Evolutionary conservation across 2,329 filamentous ascomycete species (phyloP), one percentile per base, ranked within the genome.

Genomic region (Rugonectria rugulosa): DNA sequence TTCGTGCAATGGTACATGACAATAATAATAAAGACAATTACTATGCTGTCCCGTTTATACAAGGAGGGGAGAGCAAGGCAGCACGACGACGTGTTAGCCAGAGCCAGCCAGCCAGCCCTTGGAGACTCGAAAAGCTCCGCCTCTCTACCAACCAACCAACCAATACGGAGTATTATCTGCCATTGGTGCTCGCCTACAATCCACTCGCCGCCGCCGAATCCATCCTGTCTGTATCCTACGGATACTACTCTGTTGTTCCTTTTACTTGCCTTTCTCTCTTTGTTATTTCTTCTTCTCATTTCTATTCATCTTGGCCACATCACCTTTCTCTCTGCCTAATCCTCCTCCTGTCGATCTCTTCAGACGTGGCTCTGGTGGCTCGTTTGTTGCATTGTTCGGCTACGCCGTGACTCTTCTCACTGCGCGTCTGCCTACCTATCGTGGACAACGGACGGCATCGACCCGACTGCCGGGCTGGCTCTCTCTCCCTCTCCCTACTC

Each of bases 61-160:
- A 7, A 29, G 26, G n/a, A n/a, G n/a, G n/a, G n/a, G n/a, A n/a
- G n/a, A n/a, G n/a, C n/a, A n/a, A n/a, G n/a, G n/a, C n/a, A 47
- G 23, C 44, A 47, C 43, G 20, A 34, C 31, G n/a, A n/a, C n/a
- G n/a, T n/a, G n/a, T n/a, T n/a, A n/a, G 20, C 29, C 44, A 48
- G 32, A 17, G 45, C 40, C 32, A 38, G 29, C 7, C 34, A 40
- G 34, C 36, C 45, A 31, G 37, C 37, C 45, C n/a, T n/a, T n/a
- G n/a, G n/a, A n/a, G n/a, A n/a, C n/a, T n/a, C n/a, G n/a, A n/a
- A n/a, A n/a, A n/a, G n/a, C n/a, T n/a, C n/a, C n/a, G n/a, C n/a
- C n/a, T n/a, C n/a, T n/a, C n/a, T 24, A 38, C 34, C 34, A 48
- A 19, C 45, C 34, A 48, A 36, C 45, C 26, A 40, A 32, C 45